Conservation (phyloP, 2,329 filamentous ascomycete genomes). For the Emergomyces pasteurianus region DNA sequence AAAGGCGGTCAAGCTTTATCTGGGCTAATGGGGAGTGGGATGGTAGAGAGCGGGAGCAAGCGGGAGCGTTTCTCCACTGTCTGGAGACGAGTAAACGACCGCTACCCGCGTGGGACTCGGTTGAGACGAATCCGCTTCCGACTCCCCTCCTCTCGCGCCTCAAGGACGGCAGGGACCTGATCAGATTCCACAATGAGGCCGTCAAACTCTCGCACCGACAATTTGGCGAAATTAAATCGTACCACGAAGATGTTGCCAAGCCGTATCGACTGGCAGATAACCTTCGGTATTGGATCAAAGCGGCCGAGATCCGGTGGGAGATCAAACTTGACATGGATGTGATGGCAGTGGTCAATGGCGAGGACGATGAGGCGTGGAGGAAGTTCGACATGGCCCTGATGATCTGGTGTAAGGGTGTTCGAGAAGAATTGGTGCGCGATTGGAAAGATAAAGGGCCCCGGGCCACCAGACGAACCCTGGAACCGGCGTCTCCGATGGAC, state of each 20-base stretch:
- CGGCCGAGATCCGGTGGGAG: slow-evolving; percentile 88
- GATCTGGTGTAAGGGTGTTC: slow-evolving; percentile 69
- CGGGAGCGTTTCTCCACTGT: slow-evolving; percentile 68
- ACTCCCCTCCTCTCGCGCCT: slow-evolving; percentile 64
- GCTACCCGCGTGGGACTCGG: slow-evolving; percentile 56
- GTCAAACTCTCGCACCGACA: slow-evolving; percentile 74
- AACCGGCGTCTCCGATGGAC: not conserved
- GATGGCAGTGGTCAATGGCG: slow-evolving; percentile 72
- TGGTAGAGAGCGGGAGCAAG: slow-evolving; percentile 61
- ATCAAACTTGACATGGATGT: slow-evolving; percentile 72
- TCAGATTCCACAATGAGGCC: slow-evolving; percentile 79
- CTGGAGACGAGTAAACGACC: slow-evolving; percentile 48
- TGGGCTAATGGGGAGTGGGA: slow-evolving; percentile 76
- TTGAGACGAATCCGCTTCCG: slow-evolving; percentile 20
- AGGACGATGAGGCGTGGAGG: slow-evolving; percentile 54
- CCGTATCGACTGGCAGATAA: slow-evolving; percentile 93
- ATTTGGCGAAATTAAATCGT: slow-evolving; percentile 80
- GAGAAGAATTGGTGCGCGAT: slow-evolving; percentile 72
- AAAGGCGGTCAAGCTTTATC: slow-evolving; percentile 60
- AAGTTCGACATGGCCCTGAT: slow-evolving; percentile 74
- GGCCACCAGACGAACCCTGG: not conserved
- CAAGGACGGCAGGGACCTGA: slow-evolving; percentile 66
- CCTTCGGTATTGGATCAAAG: slow-evolving; percentile 90
- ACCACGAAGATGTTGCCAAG: slow-evolving; percentile 86
- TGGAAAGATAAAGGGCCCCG: slow-evolving; percentile 34